Evolutionary conservation across 2,329 filamentous ascomycete species (phyloP).

Genomic region (Calonectria hongkongensis): DNA sequence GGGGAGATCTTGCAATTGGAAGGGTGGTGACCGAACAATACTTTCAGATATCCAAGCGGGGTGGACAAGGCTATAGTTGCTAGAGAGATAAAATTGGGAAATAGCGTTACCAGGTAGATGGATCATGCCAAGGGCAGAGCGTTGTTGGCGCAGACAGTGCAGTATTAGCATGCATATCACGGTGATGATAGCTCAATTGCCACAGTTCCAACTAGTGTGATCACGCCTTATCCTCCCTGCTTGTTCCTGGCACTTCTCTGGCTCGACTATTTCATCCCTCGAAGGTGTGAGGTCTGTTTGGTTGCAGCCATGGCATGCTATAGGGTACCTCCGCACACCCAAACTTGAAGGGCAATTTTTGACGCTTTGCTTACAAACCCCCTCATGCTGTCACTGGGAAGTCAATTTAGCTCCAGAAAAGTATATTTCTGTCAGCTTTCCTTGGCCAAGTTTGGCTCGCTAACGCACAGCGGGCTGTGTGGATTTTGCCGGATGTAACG

Average conservation of each 20-base stretch:
- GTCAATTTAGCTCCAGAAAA: neutral
- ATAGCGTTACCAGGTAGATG: slow-evolving; percentile 8
- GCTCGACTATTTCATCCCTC: neutral
- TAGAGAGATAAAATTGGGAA: neutral
- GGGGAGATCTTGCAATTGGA: neutral
- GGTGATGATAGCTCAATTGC: no score
- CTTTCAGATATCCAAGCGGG: neutral
- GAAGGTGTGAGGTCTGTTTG: neutral
- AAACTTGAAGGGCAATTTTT: neutral
- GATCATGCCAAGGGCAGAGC: slow-evolving; percentile 2
- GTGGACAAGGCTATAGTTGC: slow-evolving; percentile 7
- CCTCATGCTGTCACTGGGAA: no score
- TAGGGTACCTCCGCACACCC: neutral
- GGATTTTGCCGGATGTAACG: neutral
- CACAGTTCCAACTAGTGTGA: neutral
- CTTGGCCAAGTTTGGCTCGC: neutral
- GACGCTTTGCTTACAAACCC: no score
- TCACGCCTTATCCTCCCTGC: neutral
- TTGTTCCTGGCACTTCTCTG: neutral
- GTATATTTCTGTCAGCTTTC: neutral
- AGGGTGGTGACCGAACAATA: neutral
- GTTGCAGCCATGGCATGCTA: neutral
- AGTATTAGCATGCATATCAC: neutral
- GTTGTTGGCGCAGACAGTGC: slow-evolving; percentile 10
- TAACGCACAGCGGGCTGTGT: neutral